These are phyloP conservation scores for Lachnellula willkommii DNA, from an alignment of 2,329 filamentous ascomycete species.

Conservation along the genomic window DNA sequence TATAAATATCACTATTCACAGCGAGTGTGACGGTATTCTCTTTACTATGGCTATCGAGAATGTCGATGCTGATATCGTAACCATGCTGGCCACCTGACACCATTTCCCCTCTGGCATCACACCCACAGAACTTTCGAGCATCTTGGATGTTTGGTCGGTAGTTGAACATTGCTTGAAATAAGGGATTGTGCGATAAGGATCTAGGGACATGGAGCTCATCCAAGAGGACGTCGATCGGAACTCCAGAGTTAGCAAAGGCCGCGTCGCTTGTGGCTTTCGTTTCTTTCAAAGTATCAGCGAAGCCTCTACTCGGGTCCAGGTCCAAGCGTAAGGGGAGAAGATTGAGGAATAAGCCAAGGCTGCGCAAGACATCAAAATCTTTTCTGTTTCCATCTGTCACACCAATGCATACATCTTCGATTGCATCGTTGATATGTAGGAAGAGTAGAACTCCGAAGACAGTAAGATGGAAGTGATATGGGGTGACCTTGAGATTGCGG, in stretches of 20 bases:
- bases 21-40: neutral
- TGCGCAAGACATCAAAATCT: slow-evolving; percentile 30
- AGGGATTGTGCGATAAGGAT: neutral
- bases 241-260: slow-evolving; percentile 37
- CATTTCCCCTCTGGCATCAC: neutral
- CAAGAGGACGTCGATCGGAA: slow-evolving; percentile 46
- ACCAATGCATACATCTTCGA: slow-evolving; percentile 41
- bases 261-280: neutral
- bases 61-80: slow-evolving; percentile 1
- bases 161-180: neutral
- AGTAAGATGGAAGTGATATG: slow-evolving; percentile 44
- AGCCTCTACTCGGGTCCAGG: neutral
- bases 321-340: slow-evolving; percentile 41
- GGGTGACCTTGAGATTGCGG: slow-evolving; percentile 19
- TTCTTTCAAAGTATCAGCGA: neutral
- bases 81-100: neutral
- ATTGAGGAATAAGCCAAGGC: slow-evolving; percentile 44
- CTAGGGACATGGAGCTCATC: slow-evolving; percentile 23
- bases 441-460: slow-evolving; percentile 35
- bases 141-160: neutral
- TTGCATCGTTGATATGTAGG: slow-evolving; percentile 25
- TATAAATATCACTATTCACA: slow-evolving; percentile 3
- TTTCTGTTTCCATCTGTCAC: slow-evolving; percentile 39
- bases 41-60: neutral
- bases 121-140: neutral